Evolutionary conservation across 2,329 filamentous ascomycete species (phyloP), one percentile per base, ranked within the genome.

Genomic region (Aureobasidium musti): DNA sequence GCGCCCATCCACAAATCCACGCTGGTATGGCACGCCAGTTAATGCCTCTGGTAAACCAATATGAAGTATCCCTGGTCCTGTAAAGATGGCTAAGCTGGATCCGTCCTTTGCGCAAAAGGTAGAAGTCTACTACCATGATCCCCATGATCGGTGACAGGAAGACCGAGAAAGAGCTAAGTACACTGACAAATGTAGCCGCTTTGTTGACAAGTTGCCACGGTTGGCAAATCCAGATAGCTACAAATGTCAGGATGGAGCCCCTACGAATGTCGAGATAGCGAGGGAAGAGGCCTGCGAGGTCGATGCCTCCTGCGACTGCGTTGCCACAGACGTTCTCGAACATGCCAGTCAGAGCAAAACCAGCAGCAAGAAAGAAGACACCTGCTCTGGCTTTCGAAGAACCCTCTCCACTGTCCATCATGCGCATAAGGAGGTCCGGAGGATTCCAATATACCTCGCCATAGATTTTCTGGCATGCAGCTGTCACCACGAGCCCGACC

Each of bases 1-100:
- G 80, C 17, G 74, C 74, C 78, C 79, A 81, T 3, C 80, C 80
- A 63, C 76, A 78, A 0, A 79, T 70, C 81, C 80, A 82, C 8
- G 79, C 75, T 4, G 78, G 73, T 26, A 80, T 72, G 0, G 77
- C 78, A 8, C 79, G 72, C 79, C 79, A 81, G 60, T 82, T 81
- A 43, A 82, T 47, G 0, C 80, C 81, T 8, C 78, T 75, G 69
- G 71, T 78, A 67, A 77, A 82, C 75, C 78, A 81, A 68, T 82
- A 83, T 10, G 73, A 73, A 0, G 78, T 77, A 23, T 77, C 71
- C 0, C 72, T 50, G 0, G 74, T 74, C 19, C 71, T 71, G 60
- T 80, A 81, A 7, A 80, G 67, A 63, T 79, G 75, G 19, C 72
- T 77, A 6, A 80, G 71, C 23, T 73, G 72, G 63, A 80, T 73